Evolutionary conservation across 2,329 filamentous ascomycete species (phyloP).

Genomic region (Proliferodiscus dingleyae): DNA sequence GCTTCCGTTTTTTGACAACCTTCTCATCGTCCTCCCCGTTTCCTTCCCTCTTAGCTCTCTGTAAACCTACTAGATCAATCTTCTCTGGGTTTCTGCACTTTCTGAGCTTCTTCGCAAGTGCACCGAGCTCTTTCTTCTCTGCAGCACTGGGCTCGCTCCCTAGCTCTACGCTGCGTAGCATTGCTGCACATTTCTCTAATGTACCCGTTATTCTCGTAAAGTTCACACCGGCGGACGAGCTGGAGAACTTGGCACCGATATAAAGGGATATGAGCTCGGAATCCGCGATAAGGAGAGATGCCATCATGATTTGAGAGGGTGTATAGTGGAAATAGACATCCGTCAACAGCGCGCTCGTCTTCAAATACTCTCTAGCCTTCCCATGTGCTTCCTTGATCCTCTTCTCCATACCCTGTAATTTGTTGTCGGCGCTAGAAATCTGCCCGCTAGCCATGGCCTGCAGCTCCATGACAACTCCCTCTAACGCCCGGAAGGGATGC

Average conservation of each 20-base stretch:
- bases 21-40: constrained; percentile 28
- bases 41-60: constrained; percentile 52
- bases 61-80: constrained; percentile 62
- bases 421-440: constrained; percentile 13
- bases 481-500: constrained; percentile 83
- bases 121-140: constrained; percentile 46
- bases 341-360: constrained; percentile 76
- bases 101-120: constrained; percentile 64
- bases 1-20: constrained; percentile 36
- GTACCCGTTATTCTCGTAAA: constrained; percentile 46
- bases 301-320: constrained; percentile 88
- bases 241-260: constrained; percentile 26
- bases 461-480: constrained; percentile 82
- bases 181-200: constrained; percentile 47
- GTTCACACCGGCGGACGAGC: constrained; percentile 18
- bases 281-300: constrained; percentile 73
- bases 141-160: constrained; percentile 13
- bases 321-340: constrained; percentile 98
- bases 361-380: constrained; percentile 68
- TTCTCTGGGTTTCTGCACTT: constrained; percentile 71
- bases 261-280: constrained; percentile 44
- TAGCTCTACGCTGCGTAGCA: constrained; percentile 51
- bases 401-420: constrained; percentile 29
- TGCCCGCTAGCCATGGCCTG: constrained; percentile 54
- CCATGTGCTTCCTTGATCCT: constrained; percentile 60